A percentile compares a stretch with the other conserved stretches of the same genome.
Evolutionary conservation across 2,329 filamentous ascomycete genomes (phyloP).

Genomic region (Pseudogymnoascus sp.): DNA sequence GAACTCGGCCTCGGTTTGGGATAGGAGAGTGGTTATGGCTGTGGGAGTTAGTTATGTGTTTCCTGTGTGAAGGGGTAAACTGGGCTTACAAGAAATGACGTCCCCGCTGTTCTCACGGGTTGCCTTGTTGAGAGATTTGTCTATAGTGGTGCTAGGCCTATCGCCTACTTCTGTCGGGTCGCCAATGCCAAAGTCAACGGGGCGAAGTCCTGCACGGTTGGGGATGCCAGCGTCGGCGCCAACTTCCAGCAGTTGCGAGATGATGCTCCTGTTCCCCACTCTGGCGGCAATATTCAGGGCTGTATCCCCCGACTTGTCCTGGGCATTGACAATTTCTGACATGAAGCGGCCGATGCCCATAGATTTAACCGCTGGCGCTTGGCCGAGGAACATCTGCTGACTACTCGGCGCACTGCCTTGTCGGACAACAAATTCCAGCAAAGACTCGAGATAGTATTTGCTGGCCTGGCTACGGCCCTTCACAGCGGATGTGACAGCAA

Average conservation of each 20-base stretch:
- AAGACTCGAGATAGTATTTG: slow-evolving; percentile 89
- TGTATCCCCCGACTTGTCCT: slow-evolving; percentile 90
- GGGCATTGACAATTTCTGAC: slow-evolving; percentile 91
- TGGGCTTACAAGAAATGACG: slow-evolving; percentile 62
- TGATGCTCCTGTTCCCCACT: slow-evolving; percentile 88
- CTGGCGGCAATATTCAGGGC: slow-evolving; percentile 88
- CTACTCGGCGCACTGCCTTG: slow-evolving; percentile 61
- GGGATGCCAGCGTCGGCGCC: slow-evolving; percentile 87
- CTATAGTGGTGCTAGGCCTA: slow-evolving; percentile 26
- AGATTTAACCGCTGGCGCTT: slow-evolving; percentile 17
- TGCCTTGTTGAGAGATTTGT: slow-evolving; percentile 37
- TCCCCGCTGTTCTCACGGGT: slow-evolving; percentile 69
- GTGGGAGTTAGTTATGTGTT: slow-evolving; percentile 30
- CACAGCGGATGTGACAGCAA: slow-evolving; percentile 90
- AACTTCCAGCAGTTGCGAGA: slow-evolving; percentile 92
- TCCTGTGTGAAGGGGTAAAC: background rate
- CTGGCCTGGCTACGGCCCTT: slow-evolving; percentile 87
- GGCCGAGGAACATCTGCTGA: slow-evolving; percentile 31
- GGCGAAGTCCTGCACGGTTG: slow-evolving; percentile 80
- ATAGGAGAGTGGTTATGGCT: slow-evolving; percentile 78
- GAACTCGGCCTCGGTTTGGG: slow-evolving; percentile 70
- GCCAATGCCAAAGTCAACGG: slow-evolving; percentile 90
- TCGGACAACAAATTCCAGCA: slow-evolving; percentile 89
- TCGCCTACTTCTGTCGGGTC: slow-evolving; percentile 44
- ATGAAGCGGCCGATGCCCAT: slow-evolving; percentile 91